A percentile compares a stretch with the other conserved stretches of the same genome.
Evolutionary conservation across 768 basidiomycete genomes (phyloP).

Genomic region (Exsudoporus frostii): DNA sequence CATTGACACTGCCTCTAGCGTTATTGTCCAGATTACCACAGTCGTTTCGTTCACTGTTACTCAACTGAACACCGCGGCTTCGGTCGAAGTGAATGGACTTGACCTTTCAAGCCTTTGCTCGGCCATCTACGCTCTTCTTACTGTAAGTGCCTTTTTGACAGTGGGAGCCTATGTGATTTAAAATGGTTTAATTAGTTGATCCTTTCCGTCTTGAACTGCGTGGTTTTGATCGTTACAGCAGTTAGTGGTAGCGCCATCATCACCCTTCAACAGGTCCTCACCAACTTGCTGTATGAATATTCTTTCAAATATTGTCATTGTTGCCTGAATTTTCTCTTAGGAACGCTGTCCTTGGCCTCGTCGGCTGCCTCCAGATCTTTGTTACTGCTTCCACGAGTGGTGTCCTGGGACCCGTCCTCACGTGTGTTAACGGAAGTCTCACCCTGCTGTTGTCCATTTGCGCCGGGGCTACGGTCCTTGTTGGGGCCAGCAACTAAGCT

Average conservation of each 20-base stretch:
- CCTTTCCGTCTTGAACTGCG: background rate
- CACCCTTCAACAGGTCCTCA: background rate
- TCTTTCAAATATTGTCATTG: no score
- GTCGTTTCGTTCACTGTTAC: background rate
- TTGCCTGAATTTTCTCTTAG: background rate
- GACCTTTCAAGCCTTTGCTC: background rate
- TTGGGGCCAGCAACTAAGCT: background rate
- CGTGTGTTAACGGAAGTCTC: background rate
- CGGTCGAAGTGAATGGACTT: background rate
- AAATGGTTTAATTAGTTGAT: background rate
- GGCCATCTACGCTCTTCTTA: background rate
- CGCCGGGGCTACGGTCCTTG: background rate
- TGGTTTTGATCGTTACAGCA: background rate
- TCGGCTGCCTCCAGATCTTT: slow-evolving; percentile 4
- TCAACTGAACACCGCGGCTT: background rate
- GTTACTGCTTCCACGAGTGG: background rate
- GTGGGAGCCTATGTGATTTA: background rate
- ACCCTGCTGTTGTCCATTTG: background rate
- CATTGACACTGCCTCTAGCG: background rate
- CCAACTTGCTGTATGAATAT: background rate
- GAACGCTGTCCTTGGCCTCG: background rate
- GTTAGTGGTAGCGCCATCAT: background rate
- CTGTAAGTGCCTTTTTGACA: background rate
- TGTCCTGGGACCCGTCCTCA: background rate
- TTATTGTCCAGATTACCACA: background rate